phyloP scores from a whole-genome alignment of 495 filamentous ascomycete genomes.

The Jackrogersella minutella region DNA sequence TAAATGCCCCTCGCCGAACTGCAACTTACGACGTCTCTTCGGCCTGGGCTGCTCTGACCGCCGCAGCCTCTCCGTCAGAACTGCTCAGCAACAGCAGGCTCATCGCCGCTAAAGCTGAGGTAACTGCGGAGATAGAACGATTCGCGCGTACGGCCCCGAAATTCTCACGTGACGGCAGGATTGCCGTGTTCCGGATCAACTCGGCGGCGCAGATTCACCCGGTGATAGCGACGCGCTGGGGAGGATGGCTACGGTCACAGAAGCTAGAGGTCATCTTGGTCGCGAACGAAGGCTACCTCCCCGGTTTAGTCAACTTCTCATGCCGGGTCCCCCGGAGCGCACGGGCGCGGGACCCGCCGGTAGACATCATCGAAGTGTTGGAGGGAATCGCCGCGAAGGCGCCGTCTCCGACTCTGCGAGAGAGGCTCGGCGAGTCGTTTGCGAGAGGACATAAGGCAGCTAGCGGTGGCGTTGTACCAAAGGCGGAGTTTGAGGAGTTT shows the following conservation, averaged over 20 bases:
- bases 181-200: slow-evolving; percentile 64
- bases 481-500: slow-evolving; percentile 64
- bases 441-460: slow-evolving; percentile 67
- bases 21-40: slow-evolving; percentile 59
- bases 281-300: slow-evolving; percentile 66
- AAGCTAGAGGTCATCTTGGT: slow-evolving; percentile 63
- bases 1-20: slow-evolving; percentile 67
- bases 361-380: slow-evolving; percentile 64
- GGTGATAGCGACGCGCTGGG: slow-evolving; percentile 67
- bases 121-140: slow-evolving; percentile 62
- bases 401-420: slow-evolving; percentile 50
- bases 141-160: slow-evolving; percentile 64
- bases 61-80: slow-evolving; percentile 49
- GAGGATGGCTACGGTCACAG: slow-evolving; percentile 57
- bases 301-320: slow-evolving; percentile 65
- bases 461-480: slow-evolving; percentile 62
- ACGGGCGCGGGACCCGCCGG: slow-evolving; percentile 51
- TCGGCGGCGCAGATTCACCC: slow-evolving; percentile 65
- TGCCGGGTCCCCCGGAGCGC: slow-evolving; percentile 62
- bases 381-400: slow-evolving; percentile 52
- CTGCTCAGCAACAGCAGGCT: slow-evolving; percentile 56
- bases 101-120: slow-evolving; percentile 56
- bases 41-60: slow-evolving; percentile 62
- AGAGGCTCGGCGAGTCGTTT: slow-evolving; percentile 62
- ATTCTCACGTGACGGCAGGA: slow-evolving; percentile 62